These are phyloP conservation scores for Pelargonium fulgidum DNA, from an alignment of 441 rosid species.

Conservation along the genomic window DNA sequence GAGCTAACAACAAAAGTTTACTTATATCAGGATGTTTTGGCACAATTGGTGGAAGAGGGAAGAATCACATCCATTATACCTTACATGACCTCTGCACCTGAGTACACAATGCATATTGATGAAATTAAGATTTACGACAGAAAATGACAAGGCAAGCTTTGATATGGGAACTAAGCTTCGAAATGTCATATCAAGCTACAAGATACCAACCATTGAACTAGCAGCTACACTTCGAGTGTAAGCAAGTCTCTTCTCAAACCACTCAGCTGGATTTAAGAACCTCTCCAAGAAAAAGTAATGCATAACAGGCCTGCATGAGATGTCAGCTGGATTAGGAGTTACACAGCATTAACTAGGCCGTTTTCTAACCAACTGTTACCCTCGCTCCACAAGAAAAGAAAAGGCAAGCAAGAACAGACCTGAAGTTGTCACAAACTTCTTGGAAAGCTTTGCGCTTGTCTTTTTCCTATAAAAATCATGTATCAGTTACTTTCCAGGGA, in stretches of 20 bases:
- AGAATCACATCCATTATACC: background rate
- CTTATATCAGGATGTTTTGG: no score
- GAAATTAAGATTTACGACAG: background rate
- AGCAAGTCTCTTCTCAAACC: conserved; percentile 99
- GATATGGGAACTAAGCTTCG: background rate
- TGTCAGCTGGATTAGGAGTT: conserved; percentile 22
- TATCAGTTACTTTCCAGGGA: conserved; percentile 9
- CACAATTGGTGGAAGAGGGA: background rate
- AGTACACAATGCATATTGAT: background rate
- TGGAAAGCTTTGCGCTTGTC: conserved; percentile 80
- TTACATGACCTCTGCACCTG: conserved; percentile 7
- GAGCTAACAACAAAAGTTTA: no score
- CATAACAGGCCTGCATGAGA: conserved; percentile 83
- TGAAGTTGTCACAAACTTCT: conserved; percentile 83
- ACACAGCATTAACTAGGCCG: conserved; percentile 8
- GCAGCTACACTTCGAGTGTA: conserved; percentile 93
- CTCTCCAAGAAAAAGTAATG: conserved; percentile 92
- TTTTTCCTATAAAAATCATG: conserved; percentile 43
- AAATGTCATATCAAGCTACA: conserved; percentile 13
- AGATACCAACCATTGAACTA: conserved; percentile 78
- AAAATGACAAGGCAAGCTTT: background rate
- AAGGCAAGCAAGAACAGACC: conserved; percentile 41
- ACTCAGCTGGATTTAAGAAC: conserved; percentile 85
- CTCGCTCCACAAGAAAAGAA: background rate
- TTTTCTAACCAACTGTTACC: conserved; percentile 4